A percentile compares a stretch with the other conserved stretches of the same genome.
Evolutionary conservation across 805 yeast species (phyloP).

Genomic region (Maudiozyma bulderi): DNA sequence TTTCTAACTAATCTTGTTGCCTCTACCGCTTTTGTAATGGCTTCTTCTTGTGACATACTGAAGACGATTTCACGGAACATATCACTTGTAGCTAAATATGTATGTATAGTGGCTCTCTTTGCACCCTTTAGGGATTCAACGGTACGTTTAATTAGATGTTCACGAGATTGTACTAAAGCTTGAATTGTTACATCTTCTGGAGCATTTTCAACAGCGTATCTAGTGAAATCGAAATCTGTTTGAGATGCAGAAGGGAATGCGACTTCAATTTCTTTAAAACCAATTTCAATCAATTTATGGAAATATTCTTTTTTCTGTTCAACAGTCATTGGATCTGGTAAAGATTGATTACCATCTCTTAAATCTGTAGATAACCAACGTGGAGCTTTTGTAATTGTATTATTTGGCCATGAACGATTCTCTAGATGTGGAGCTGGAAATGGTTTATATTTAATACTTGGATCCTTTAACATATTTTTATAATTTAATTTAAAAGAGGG

Average conservation of each 20-base stretch:
- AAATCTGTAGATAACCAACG: conserved; percentile 78
- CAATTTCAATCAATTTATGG: conserved; percentile 56
- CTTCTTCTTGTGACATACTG: conserved; percentile 46
- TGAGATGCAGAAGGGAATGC: conserved; percentile 77
- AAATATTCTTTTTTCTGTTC: conserved; percentile 68
- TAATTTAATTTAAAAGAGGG: conserved; percentile 29
- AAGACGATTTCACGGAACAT: conserved; percentile 67
- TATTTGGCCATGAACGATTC: conserved; percentile 63
- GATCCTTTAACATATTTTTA: conserved; percentile 55
- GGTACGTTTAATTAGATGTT: conserved; percentile 60
- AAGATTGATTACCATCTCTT: conserved; percentile 76
- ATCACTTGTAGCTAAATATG: conserved; percentile 67
- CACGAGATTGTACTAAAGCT: conserved; percentile 69
- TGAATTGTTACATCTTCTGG: conserved; percentile 73
- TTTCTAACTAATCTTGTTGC: conserved; percentile 53
- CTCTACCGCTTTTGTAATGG: conserved; percentile 50
- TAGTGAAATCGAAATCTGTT: conserved; percentile 70
- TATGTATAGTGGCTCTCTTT: conserved; percentile 64
- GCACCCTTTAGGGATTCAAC: conserved; percentile 68
- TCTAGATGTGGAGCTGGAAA: conserved; percentile 47
- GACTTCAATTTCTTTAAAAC: conserved; percentile 78
- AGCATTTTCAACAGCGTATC: conserved; percentile 61
- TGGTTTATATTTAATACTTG: conserved; percentile 50
- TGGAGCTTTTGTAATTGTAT: conserved; percentile 51
- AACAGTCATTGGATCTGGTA: conserved; percentile 81